Conservation (phyloP, 768 basidiomycete species). For the Obba rivulosa region DNA sequence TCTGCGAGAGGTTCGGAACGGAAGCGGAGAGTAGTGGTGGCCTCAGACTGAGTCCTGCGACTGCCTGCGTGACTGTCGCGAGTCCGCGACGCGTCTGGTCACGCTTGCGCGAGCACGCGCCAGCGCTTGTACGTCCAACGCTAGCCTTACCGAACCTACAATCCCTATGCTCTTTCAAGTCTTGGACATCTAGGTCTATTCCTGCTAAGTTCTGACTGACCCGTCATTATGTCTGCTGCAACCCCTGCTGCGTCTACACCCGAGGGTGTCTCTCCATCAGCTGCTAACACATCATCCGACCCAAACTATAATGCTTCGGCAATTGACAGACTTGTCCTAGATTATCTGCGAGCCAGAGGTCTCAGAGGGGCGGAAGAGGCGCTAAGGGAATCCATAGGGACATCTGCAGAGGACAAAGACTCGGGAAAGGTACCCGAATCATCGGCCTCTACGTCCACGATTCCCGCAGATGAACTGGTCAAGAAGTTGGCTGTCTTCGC, state of each 20-base stretch:
- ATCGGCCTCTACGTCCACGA: conserved; percentile 11
- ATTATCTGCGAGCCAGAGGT: conserved; percentile 45
- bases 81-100: too few relatives aligned
- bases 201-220: conserved; percentile 1
- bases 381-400: conserved; percentile 35
- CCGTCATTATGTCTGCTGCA: conserved; percentile 37
- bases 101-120: too few relatives aligned
- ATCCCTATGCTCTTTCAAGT: too few relatives aligned
- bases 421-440: conserved; percentile 27
- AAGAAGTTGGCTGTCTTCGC: conserved; percentile 61
- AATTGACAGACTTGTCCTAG: conserved; percentile 37
- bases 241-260: conserved; percentile 51
- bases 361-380: conserved; percentile 39
- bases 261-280: conserved; percentile 29
- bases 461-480: conserved; percentile 47
- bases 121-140: too few relatives aligned
- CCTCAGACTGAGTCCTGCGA: too few relatives aligned
- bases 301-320: conserved; percentile 38
- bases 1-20: too few relatives aligned
- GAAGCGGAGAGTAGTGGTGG: too few relatives aligned
- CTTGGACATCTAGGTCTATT: too few relatives aligned
- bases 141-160: too few relatives aligned
- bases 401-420: conserved; percentile 27
- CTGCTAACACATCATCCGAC: conserved; percentile 28
- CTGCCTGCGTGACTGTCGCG: too few relatives aligned